Evolutionary conservation across 495 filamentous ascomycete species (phyloP), one percentile per base, ranked within the genome.

Genomic region (Parathielavia appendiculata): DNA sequence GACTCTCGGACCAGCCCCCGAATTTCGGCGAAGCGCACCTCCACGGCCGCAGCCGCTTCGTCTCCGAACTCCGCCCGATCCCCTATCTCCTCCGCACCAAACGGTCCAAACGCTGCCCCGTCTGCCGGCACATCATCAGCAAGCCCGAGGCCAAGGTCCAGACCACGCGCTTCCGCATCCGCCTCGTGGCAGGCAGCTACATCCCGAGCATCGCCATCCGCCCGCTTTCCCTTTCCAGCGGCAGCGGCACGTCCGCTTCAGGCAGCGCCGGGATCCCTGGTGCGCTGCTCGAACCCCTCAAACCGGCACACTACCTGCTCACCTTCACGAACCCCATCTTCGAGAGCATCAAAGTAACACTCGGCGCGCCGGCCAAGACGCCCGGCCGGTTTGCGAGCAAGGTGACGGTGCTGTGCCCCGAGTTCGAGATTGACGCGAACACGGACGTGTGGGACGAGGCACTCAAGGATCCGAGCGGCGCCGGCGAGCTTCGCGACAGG

Each of bases 371-470:
- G 1, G 76, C 84, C 19, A 79, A 80, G 11, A 96, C 91, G 0
- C 90, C 92, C 0, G 92, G 92, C 12, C 76, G 80, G 17, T 86
- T 90, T 57, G 78, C 82, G 0, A 85, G 84, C 45, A 90, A 83
- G 65, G 90, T 97, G 60, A 97, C 92, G 7, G 88, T 98, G 40
- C 80, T 97, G 12, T 97, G 91, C 66, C 93, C 93, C 7, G 85
- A 95, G 61, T 97, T 98, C 73, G 89, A 95, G 30, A 86, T 98
- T 51, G 93, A 93, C 57, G 89, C 95, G 44, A 96, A 93, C 71
- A 90, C 89, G 35, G 93, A 98, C 69, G 88, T 91, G 22, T 96
- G 93, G 87, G 93, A 97, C 62, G 93, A 97, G 64, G 93, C 91
- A 5, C 76, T 97, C 8, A 75, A 75, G 20, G 75, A 82, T 20